Conservation (phyloP, 371 early-diverging fungal species). For the Cokeromyces recurvatus region DNA sequence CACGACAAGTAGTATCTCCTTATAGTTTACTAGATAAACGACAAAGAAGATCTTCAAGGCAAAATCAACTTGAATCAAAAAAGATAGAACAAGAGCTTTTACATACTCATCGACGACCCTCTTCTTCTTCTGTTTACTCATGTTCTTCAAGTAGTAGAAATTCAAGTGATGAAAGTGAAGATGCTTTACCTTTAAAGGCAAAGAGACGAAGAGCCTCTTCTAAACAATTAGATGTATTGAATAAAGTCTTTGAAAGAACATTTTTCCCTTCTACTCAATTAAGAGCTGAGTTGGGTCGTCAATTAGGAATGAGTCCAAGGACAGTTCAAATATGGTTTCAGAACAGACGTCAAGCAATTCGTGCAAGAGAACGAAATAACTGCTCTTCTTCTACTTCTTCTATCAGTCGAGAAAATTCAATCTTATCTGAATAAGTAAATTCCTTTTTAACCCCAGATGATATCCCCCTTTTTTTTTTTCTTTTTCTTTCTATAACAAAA, state of each 20-base stretch:
- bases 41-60: background rate
- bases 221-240: slow-evolving; percentile 43
- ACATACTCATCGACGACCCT: background rate
- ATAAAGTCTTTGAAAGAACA: slow-evolving; percentile 50
- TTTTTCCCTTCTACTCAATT: slow-evolving; percentile 65
- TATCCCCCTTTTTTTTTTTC: no score
- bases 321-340: slow-evolving; percentile 96
- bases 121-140: background rate
- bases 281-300: slow-evolving; percentile 75
- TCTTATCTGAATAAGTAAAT: background rate
- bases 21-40: background rate
- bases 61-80: slow-evolving; percentile 5
- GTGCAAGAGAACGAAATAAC: no score
- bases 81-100: slow-evolving; percentile 6
- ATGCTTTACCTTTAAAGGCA: slow-evolving; percentile 20
- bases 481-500: no score
- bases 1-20: background rate
- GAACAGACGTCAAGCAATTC: slow-evolving; percentile 70
- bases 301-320: slow-evolving; percentile 78
- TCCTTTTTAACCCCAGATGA: no score
- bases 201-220: slow-evolving; percentile 43
- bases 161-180: slow-evolving; percentile 2
- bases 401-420: background rate
- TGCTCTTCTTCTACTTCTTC: no score
- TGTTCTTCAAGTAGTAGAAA: background rate